Evolutionary conservation across 768 basidiomycete species (phyloP), one percentile per base, ranked within the genome.

Genomic region (Gloeophyllum trabeum): DNA sequence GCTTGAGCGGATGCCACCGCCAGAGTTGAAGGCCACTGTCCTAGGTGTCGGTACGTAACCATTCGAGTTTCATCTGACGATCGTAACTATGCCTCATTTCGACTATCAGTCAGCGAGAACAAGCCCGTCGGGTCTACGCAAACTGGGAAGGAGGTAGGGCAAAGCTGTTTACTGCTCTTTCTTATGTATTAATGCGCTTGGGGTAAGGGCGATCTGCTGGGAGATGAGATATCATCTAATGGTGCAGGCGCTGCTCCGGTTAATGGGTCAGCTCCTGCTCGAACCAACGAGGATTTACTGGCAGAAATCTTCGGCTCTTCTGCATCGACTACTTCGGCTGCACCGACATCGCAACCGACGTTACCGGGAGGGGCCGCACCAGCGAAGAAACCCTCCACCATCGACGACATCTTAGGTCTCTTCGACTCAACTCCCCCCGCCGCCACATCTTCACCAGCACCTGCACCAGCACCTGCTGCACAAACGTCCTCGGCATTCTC

Each of bases 1-100:
- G 1, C 60, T 98, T 46, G 96, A 99, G 65, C 76, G 91, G 43
- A 99, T 99, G 96, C 96, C 96, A n/a, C 86, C 90, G 4, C 96
- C 96, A 2, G 96, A 99, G 59, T 64, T 98, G 49, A 96, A 93
- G 64, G 83, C 86, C n/a, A 97, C 94, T 2, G 87, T 98, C 2
- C 85, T 94, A 72, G 96, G 90, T 36, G 73, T 84, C 46, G 87
- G 91, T 93, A 50, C 48, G 76, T 64, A 12, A 13, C 21, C 42
- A 20, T 0, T 34, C 21, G 21, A 20, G 38, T 12, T 43, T 18
- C 16, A 4, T 20, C 14, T n/a, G 24, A 23, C 10, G 6, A 20
- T 6, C n/a, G 12, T 2, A 37, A 13, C 26, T 3, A 24, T 16
- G 5, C 6, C 25, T 2, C 36, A 37, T n/a, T 22, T 10, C 45